Evolutionary conservation across 2,329 filamentous ascomycete genomes (phyloP), one percentile per base, ranked within the genome.

Genomic region (Colletotrichum paranaense): DNA sequence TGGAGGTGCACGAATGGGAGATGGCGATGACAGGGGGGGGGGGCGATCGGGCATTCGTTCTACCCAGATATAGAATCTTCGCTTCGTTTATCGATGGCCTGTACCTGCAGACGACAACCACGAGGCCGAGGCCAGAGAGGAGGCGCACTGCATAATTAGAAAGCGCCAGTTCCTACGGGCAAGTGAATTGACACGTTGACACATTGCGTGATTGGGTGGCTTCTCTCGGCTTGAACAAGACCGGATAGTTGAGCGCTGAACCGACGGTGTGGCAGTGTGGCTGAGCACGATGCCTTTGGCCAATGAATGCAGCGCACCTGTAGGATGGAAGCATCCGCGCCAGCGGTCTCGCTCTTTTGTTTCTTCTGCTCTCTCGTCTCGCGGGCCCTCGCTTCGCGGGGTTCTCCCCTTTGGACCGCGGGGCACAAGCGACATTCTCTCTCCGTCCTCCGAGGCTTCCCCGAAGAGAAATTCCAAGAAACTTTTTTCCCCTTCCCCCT

Each of bases 151-250:
- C 67, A 69, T 53, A 58, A 22, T 30, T 55, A 46, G 55, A 56
- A 55, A 55, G 30, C 24, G 32, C 35, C 9, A 32, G 56, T 16
- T 19, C 6, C 16, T 19, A 14, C 38, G 38, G 38, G 7, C 14
- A 42, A 42, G 6, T 42, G 38, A 19, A 42, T 19, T 42, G 38
- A 42, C 38, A 42, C 38, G 6, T 42, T 8, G 38, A 42, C 38
- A 42, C 16, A 19, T 42, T 42, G 5, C 12, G 35, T 28, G 52
- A 52, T n/a, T 30, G 53, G 67, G 30, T 60, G 68, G 68, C 52
- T 71, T 67, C 56, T 63, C n/a, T 67, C 68, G 68, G 68, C 63
- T 56, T 56, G 63, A 46, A 60, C 63, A 63, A 68, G 5, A 49
- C 42, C 19, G 42, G 52, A 64, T 52, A 9, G 12, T 30, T 16